phyloP scores from a whole-genome alignment of 2,329 filamentous ascomycete species.

The Dryadomyces quercivorus region DNA sequence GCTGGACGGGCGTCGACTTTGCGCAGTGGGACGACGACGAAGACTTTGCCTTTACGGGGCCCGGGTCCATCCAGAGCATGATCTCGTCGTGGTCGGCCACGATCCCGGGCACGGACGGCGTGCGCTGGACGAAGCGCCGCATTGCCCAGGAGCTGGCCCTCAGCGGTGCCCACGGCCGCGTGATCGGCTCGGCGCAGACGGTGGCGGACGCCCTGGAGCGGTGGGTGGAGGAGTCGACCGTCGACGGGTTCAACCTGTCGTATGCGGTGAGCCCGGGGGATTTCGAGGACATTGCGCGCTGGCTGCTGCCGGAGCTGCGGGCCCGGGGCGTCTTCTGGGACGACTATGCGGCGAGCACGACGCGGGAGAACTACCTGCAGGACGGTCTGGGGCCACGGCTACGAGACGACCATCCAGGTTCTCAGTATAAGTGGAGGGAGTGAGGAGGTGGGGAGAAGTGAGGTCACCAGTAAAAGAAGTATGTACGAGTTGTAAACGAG shows the following conservation, averaged over 20 bases:
- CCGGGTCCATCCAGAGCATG: conserved; percentile 6
- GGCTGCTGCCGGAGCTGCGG: conserved; percentile 50
- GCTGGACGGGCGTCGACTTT: conserved; percentile 11
- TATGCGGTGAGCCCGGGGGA: conserved; percentile 32
- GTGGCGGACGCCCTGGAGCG: conserved; percentile 56
- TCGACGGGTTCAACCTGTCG: conserved; percentile 63
- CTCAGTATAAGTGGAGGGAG: conserved; percentile 2
- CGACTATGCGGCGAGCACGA: conserved; percentile 19
- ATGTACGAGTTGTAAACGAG: no score
- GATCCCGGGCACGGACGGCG: conserved; percentile 1
- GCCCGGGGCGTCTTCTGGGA: conserved; percentile 43
- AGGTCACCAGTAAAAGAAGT: no score
- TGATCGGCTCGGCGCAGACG: conserved; percentile 51
- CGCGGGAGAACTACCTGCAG: conserved; percentile 2
- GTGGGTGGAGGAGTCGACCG: conserved; percentile 56
- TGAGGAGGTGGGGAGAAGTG: no score
- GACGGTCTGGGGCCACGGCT: conserved; percentile 2
- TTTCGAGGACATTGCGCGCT: conserved; percentile 53
- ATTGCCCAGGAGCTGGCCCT: conserved; percentile 13
- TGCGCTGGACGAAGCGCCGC: conserved; percentile 9
- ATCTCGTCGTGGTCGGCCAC: conserved; percentile 1
- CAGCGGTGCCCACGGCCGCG: conserved; percentile 11
- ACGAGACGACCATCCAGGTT: conserved; percentile 2
- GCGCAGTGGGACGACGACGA: conserved; percentile 12
- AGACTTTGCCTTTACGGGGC: conserved; percentile 8